These are phyloP conservation scores for Candida argentea DNA, from an alignment of 805 yeast species.

Conservation along the genomic window DNA sequence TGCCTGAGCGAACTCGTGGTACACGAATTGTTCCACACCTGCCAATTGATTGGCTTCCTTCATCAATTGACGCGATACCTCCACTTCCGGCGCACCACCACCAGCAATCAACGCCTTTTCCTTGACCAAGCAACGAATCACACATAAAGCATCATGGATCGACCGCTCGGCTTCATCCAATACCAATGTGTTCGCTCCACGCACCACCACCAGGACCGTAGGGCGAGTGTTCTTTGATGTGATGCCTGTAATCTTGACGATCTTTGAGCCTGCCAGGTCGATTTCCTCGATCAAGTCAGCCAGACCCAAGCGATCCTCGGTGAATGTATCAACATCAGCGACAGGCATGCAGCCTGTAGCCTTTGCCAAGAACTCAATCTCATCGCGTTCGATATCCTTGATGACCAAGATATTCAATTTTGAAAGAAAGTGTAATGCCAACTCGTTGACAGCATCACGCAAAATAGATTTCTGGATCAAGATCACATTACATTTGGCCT, in stretches of 20 bases:
- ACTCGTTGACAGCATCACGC: constrained; percentile 90
- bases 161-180: constrained; percentile 97
- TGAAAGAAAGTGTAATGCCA: constrained; percentile 88
- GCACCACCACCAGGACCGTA: constrained; percentile 81
- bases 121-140: constrained; percentile 76
- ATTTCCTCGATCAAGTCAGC: constrained; percentile 91
- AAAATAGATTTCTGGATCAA: constrained; percentile 87
- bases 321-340: constrained; percentile 87
- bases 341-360: constrained; percentile 92
- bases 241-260: constrained; percentile 80
- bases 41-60: constrained; percentile 63
- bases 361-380: constrained; percentile 78
- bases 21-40: constrained; percentile 86
- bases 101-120: constrained; percentile 91
- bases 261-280: constrained; percentile 81
- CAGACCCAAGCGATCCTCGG: constrained; percentile 84
- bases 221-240: constrained; percentile 40
- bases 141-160: constrained; percentile 95
- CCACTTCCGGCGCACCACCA: constrained; percentile 97
- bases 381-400: constrained; percentile 93
- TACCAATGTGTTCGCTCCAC: constrained; percentile 89
- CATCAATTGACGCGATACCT: constrained; percentile 64
- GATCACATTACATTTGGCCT: constrained; percentile 90
- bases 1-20: constrained; percentile 87
- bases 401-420: constrained; percentile 90